Base-by-base conservation (phyloP, 1,284 basidiomycete genomes). In the Puccinia polysora region DNA sequence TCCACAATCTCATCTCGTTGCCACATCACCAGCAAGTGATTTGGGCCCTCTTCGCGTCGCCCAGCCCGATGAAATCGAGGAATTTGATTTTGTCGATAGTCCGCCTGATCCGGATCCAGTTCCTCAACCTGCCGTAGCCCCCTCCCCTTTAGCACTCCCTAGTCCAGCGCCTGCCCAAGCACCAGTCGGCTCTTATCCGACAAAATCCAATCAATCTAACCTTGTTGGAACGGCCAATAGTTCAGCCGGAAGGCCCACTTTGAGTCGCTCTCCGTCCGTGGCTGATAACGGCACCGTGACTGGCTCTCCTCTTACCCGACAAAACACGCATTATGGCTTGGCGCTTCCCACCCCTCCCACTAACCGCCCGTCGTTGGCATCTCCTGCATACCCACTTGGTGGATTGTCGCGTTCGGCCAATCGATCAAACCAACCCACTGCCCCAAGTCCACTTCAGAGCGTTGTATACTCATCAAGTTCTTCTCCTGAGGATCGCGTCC, bases 31-130 rank as follows among this genome's bases (percentile, higher is more conserved):
- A 12, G 65, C 56, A 18, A 59, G 65, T 38, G 53, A 69, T 45
- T 43, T 43, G 6, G 58, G 45, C 28, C 68, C 68, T 34, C 45
- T 60, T 18, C 56, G 58, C n/a, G 68, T 70, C 20, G 68, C 49
- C 1, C 68, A 69, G 28, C 53, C 68, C n/a, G 68, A 70, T 14
- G 68, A 70, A 56, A 45, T 70, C 3, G 68, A 70, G 47, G 68
- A 70, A 25, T 70, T 70, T 62, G 68, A 70, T 43, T 70, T 70
- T 62, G 56, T 49, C 10, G 68, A 62, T 43, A 70, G 68, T 60
- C 49, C 68, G 45, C 56, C 68, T 15, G 68, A 70, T 50, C 68
- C 56, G n/a, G 58, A 45, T 52, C 68, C 68, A 25, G 28, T 32
- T 23, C 56, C 23, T 52, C 68, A 60, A 38, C 45, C 68, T 49